phyloP scores from a whole-genome alignment of 768 basidiomycete genomes.

The Cystofilobasidium ferigula region DNA sequence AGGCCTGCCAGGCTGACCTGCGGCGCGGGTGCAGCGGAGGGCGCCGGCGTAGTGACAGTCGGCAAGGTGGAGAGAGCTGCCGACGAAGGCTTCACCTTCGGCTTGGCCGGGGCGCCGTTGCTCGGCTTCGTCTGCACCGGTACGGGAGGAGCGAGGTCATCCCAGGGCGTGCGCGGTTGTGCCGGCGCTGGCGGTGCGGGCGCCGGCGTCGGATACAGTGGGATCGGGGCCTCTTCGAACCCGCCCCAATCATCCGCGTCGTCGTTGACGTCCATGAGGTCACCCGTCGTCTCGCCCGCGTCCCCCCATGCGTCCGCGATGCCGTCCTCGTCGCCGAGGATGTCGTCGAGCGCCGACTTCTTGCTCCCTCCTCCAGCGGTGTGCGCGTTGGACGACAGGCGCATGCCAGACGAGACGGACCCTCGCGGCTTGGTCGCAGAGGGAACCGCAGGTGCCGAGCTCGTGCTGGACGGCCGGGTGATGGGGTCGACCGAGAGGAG shows the following conservation, averaged over 20 bases:
- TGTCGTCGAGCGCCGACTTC: slow-evolving; percentile 19
- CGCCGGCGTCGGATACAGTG: slow-evolving; percentile 34
- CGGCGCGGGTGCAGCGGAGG: slow-evolving; percentile 24
- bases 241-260: slow-evolving; percentile 91
- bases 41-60: neutral
- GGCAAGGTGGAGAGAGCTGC: neutral
- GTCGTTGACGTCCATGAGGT: slow-evolving; percentile 85
- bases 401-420: slow-evolving; percentile 4
- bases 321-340: slow-evolving; percentile 21
- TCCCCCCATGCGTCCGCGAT: slow-evolving; percentile 42
- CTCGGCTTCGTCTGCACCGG: neutral
- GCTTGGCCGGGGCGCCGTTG: slow-evolving; percentile 1
- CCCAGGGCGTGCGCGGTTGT: slow-evolving; percentile 23
- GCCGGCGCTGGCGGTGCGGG: slow-evolving; percentile 30
- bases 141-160: slow-evolving; percentile 23
- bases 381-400: slow-evolving; percentile 25
- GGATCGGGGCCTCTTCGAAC: slow-evolving; percentile 32
- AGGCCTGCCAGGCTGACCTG: slow-evolving; percentile 43
- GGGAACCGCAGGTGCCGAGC: slow-evolving; percentile 26
- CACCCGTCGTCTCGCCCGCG: slow-evolving; percentile 58
- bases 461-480: slow-evolving; percentile 35
- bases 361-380: neutral
- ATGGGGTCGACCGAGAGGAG: slow-evolving; percentile 43
- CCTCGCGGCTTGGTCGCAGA: slow-evolving; percentile 1
- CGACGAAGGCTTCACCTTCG: neutral